Evolutionary conservation across 1,284 basidiomycete genomes (phyloP).

Genomic region (Trametes versicolor): DNA sequence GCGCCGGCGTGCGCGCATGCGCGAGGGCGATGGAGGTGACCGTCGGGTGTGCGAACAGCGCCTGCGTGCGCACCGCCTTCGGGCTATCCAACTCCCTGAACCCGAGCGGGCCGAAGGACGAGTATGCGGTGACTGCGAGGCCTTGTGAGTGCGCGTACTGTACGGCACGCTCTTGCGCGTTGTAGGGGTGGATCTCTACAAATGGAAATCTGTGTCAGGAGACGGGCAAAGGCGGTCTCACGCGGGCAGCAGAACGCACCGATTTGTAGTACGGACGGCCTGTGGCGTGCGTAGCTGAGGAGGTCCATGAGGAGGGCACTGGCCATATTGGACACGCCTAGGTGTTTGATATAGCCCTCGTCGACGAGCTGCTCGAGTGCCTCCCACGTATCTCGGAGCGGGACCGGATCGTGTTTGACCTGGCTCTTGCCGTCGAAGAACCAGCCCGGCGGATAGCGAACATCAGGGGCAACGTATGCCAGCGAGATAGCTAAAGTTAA

Average conservation of each 20-base stretch:
- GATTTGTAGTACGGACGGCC: slow-evolving; percentile 40
- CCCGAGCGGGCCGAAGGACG: slow-evolving; percentile 41
- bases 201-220: not conserved
- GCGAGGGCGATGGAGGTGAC: slow-evolving; percentile 34
- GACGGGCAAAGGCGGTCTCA: not conserved
- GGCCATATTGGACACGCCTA: slow-evolving; percentile 41
- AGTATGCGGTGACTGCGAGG: slow-evolving; percentile 40
- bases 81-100: slow-evolving; percentile 39
- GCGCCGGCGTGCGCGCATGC: slow-evolving; percentile 35
- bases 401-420: slow-evolving; percentile 36
- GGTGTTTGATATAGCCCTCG: slow-evolving; percentile 37
- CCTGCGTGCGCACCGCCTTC: slow-evolving; percentile 34
- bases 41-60: slow-evolving; percentile 38
- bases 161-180: slow-evolving; percentile 34
- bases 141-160: slow-evolving; percentile 36
- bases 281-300: slow-evolving; percentile 39
- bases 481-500: slow-evolving; percentile 36
- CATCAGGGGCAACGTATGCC: slow-evolving; percentile 36
- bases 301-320: slow-evolving; percentile 40
- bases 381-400: slow-evolving; percentile 40
- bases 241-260: slow-evolving; percentile 26
- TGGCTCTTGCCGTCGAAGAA: slow-evolving; percentile 39
- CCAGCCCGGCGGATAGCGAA: slow-evolving; percentile 42
- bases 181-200: slow-evolving; percentile 41
- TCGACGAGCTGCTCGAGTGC: slow-evolving; percentile 41